Base-by-base conservation (phyloP, 2,329 filamentous ascomycete species). In the Apiospora malaysiana region DNA sequence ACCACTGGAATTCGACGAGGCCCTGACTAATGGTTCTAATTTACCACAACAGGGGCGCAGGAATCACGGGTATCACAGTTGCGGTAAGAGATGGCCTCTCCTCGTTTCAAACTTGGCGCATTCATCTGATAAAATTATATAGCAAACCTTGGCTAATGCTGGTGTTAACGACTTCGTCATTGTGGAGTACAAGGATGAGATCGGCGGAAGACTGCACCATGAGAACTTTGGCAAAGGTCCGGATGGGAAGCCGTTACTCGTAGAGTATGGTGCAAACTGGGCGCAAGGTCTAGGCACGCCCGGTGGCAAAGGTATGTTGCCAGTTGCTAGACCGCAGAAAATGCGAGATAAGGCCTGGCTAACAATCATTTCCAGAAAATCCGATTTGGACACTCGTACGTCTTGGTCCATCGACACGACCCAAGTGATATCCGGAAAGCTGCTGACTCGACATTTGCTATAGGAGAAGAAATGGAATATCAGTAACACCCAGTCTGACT, bases 261-360 rank as follows among this genome's bases (percentile, higher is more conserved):
- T 93, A 14, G 91, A 93, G 78, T 80, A 91, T 0, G 91, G 91
- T 2, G 91, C 91, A 8, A 93, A 93, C 73, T 93, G 91, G 91
- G 78, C 85, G 0, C 77, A 81, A 42, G 79, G 77, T 0, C 70
- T 78, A 0, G 78, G 78, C 6, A 74, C 75, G 25, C 75, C 49
- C 69, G 78, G 78, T 7, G 65, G 65, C 6, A 43, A 25, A 45
- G 40, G 63, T 66, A 45, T 66, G 63, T 65, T 8, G 2, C 10
- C 51, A 10, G 4, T 32, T 32, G 16, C 25, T 18, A 32, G 16
- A 45, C 5, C 40, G 32, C 32, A 32, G 3, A 32, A 3, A 32
- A 3, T 32, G 32, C 6, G 5, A 56, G 10, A 1, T 8, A 16
- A 12, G 6, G 37, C 27, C 2, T 7, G 9, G 37, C 63, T 66